Evolutionary conservation across 2,329 filamentous ascomycete species (phyloP), one percentile per base, ranked within the genome.

Genomic region (Beauveria sp.): DNA sequence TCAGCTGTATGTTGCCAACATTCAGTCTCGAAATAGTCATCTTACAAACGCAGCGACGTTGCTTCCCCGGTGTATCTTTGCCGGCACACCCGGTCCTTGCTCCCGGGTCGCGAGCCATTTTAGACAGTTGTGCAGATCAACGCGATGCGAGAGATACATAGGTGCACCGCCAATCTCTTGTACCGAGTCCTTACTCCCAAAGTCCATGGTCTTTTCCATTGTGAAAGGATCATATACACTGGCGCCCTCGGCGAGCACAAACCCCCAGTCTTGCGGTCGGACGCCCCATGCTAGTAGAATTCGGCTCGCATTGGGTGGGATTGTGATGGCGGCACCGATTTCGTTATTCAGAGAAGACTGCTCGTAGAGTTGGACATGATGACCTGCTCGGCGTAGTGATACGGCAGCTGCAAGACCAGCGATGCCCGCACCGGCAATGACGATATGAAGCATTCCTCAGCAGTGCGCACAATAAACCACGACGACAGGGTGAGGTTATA

Each of bases 41-140:
- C 50, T 7, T 54, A 59, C 57, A 7, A 52, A 47, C 18, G 48
- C 40, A 8, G 4, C 64, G 9, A 71, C 70, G 12, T 63, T 28
- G 10, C 66, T 65, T 10, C 62, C 62, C 14, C 70, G 64, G 62
- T 69, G 66, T 14, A 71, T 64, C 7, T 44, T 61, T 8, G 63
- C 71, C 2, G 71, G 70, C 20, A 50, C 43, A 0, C 70, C 70
- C 3, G 63, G 65, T 0, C 68, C 71, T 5, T 70, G 63, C 0
- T 58, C 18, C 1, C 67, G 66, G 16, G 69, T 72, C 1, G 74
- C 75, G 62, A 76, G 62, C 43, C 65, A 67, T 65, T 68, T 69
- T 48, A 78, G 60, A 22, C 69, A 70, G 34, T 67, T 69, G 59
- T 78, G 75, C 59, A 78, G 60, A 59, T 78, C 76, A 3, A 76